Conservation (phyloP, 2,329 filamentous ascomycete species). For the Colletotrichum agaves region DNA sequence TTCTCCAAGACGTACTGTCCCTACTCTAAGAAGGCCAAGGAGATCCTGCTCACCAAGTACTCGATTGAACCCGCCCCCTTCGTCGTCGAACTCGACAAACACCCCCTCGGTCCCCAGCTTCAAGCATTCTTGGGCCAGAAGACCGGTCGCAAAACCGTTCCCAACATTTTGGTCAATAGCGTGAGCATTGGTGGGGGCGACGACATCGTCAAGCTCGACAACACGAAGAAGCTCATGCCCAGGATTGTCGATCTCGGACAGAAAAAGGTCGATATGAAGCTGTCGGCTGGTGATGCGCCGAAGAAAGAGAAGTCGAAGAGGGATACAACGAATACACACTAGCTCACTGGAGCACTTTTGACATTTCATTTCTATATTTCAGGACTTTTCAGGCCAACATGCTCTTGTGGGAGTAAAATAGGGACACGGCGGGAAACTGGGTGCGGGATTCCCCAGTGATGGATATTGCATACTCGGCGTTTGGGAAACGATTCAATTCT, state of each 20-base stretch:
- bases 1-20: conserved; percentile 97
- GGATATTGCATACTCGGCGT: conserved; percentile 37
- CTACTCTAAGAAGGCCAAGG: conserved; percentile 85
- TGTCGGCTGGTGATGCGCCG: conserved; percentile 47
- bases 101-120: conserved; percentile 77
- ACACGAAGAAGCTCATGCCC: conserved; percentile 71
- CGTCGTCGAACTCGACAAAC: conserved; percentile 90
- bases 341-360: conserved; percentile 7
- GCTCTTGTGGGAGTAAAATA: conserved; percentile 4
- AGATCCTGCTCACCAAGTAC: conserved; percentile 85
- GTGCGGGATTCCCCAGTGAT: conserved; percentile 19
- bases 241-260: conserved; percentile 81
- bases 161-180: conserved; percentile 90
- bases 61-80: conserved; percentile 82
- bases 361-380: conserved; percentile 13
- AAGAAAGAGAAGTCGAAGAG: conserved; percentile 11
- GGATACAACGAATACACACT: conserved; percentile 1
- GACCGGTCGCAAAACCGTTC: conserved; percentile 87
- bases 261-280: conserved; percentile 68
- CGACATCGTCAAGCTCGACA: conserved; percentile 80
- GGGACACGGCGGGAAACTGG: conserved; percentile 23
- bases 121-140: conserved; percentile 77
- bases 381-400: background rate
- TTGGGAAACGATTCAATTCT: conserved; percentile 25
- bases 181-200: conserved; percentile 92